Percentiles rank a stretch among this genome's conserved stretches.
Evolutionary conservation across 2,329 filamentous ascomycete species (phyloP).

Genomic region (Xylogone sp.): DNA sequence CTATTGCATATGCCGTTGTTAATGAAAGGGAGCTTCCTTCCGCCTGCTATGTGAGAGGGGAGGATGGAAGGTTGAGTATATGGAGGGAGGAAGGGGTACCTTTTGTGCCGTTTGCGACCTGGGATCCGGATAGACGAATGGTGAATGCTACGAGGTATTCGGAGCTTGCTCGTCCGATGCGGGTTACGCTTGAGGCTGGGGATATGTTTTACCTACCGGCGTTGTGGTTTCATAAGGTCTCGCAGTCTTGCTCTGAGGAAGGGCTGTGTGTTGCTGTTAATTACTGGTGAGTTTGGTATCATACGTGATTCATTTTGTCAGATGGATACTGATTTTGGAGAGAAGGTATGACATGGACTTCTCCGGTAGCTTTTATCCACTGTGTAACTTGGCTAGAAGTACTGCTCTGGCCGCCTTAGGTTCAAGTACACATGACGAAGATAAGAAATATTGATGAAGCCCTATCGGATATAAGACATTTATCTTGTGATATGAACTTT

Average conservation of each 20-base stretch:
- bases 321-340: conserved; percentile 5
- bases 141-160: conserved; percentile 52
- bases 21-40: conserved; percentile 55
- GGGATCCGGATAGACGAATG: conserved; percentile 65
- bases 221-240: conserved; percentile 84
- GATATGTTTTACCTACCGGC: conserved; percentile 82
- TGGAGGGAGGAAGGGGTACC: conserved; percentile 14
- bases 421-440: no score
- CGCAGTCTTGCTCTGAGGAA: conserved; percentile 63
- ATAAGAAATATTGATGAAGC: no score
- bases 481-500: no score
- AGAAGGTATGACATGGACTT: conserved; percentile 78
- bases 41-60: conserved; percentile 49
- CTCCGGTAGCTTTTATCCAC: conserved; percentile 61
- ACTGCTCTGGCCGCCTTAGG: background rate
- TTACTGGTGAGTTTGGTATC: conserved; percentile 62
- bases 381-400: conserved; percentile 22
- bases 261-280: conserved; percentile 76
- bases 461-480: no score
- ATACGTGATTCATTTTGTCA: background rate
- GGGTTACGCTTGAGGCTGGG: conserved; percentile 66
- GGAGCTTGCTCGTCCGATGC: conserved; percentile 52
- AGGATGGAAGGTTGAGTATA: conserved; percentile 10
- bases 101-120: conserved; percentile 64
- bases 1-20: conserved; percentile 65